Evolutionary conservation across 2,329 filamentous ascomycete genomes (phyloP).

Genomic region (Hypoxylon sp.): DNA sequence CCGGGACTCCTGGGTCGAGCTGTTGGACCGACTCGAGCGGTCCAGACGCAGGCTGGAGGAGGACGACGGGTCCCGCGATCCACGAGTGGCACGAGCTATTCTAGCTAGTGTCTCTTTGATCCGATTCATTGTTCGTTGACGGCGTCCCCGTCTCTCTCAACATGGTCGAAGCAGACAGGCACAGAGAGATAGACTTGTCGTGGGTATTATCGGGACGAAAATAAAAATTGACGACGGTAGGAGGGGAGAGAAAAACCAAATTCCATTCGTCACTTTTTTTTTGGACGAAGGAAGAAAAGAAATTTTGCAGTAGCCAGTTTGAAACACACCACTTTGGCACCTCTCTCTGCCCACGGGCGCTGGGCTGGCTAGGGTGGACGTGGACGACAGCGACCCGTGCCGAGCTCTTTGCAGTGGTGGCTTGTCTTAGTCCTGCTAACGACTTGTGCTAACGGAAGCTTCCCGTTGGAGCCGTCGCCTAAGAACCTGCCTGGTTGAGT

Average conservation of each 20-base stretch:
- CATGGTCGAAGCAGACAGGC: slow-evolving; percentile 26
- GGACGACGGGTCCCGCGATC: slow-evolving; percentile 36
- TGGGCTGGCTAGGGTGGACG: slow-evolving; percentile 19
- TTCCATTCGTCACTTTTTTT: no score
- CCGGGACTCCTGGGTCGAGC: slow-evolving; percentile 42
- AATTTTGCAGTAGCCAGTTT: no score
- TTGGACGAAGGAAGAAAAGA: no score
- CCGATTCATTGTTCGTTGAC: slow-evolving; percentile 44
- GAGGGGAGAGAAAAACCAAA: slow-evolving; percentile 4
- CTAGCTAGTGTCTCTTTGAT: slow-evolving; percentile 45
- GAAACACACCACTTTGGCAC: no score
- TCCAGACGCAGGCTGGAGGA: slow-evolving; percentile 40
- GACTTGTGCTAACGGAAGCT: slow-evolving; percentile 34
- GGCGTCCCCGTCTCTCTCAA: slow-evolving; percentile 26
- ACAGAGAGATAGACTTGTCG: no score
- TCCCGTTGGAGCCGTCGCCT: slow-evolving; percentile 35
- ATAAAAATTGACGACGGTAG: neutral
- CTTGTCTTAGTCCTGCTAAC: slow-evolving; percentile 5
- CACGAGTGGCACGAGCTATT: slow-evolving; percentile 42
- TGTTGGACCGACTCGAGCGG: slow-evolving; percentile 42
- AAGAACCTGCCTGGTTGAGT: slow-evolving; percentile 24
- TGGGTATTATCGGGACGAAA: slow-evolving; percentile 2
- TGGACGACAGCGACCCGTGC: slow-evolving; percentile 28
- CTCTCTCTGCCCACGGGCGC: slow-evolving; percentile 16
- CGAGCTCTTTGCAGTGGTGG: slow-evolving; percentile 18